These are phyloP conservation scores for Eleusine coracana DNA, from an alignment of 176 grass and related monocot genomes.

Conservation along the genomic window DNA sequence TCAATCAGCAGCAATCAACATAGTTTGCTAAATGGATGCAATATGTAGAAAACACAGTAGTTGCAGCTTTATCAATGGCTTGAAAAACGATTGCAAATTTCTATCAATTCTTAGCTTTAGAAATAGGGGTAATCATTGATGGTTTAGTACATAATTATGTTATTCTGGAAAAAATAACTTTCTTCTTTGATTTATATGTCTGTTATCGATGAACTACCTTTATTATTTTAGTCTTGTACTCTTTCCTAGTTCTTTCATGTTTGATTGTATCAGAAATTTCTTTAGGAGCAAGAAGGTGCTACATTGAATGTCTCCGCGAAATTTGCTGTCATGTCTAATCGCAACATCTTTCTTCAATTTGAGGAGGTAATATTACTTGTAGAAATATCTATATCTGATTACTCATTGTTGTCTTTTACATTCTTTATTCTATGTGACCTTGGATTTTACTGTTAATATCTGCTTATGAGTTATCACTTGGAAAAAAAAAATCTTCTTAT, in stretches of 20 bases:
- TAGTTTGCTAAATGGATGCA: slow-evolving; percentile 17
- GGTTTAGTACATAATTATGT: not conserved
- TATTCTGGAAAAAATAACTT: not conserved
- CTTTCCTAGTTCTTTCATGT: slow-evolving; percentile 38
- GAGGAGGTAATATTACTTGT: slow-evolving; percentile 64
- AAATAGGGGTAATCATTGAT: not conserved
- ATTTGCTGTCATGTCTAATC: slow-evolving; percentile 81
- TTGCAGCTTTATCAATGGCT: slow-evolving; percentile 14
- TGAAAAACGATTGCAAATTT: not conserved
- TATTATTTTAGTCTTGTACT: slow-evolving; percentile 15
- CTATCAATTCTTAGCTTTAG: not conserved
- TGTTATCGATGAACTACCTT: slow-evolving; percentile 1
- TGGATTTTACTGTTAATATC: not conserved
- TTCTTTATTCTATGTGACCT: slow-evolving; percentile 4
- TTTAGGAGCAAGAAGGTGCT: slow-evolving; percentile 95
- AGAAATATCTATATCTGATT: slow-evolving; percentile 33
- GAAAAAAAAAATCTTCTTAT: not conserved
- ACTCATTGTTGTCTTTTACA: not conserved
- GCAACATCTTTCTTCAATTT: slow-evolving; percentile 95
- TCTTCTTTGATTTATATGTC: slow-evolving; percentile 5
- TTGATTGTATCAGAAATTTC: slow-evolving; percentile 53
- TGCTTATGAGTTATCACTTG: slow-evolving; percentile 8
- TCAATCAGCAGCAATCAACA: not conserved
- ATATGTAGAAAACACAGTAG: not conserved
- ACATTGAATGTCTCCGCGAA: slow-evolving; percentile 92